Evolutionary conservation across 768 basidiomycete genomes (phyloP).

Genomic region (Obba rivulosa): DNA sequence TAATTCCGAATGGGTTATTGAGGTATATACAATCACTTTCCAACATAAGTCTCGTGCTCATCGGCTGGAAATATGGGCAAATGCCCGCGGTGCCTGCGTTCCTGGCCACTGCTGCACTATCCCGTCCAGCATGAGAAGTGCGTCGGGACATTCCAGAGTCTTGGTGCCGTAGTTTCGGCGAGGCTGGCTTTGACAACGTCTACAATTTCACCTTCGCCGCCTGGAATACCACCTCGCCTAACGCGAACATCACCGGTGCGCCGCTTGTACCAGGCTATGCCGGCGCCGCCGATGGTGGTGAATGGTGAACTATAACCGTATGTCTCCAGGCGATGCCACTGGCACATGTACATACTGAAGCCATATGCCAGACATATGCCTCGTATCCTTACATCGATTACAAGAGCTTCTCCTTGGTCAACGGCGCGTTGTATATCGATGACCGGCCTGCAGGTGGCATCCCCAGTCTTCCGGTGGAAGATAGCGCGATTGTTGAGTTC

Average conservation of each 20-base stretch:
- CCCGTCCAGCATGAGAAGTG: too few relatives aligned
- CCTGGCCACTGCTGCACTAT: neutral
- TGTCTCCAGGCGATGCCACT: conserved; percentile 9
- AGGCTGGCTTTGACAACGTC: conserved; percentile 13
- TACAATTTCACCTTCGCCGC: conserved; percentile 43
- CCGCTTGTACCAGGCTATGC: conserved; percentile 38
- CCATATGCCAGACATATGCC: conserved; percentile 34
- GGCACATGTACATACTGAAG: neutral
- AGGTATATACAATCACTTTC: too few relatives aligned
- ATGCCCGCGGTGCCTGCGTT: neutral
- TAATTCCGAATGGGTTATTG: too few relatives aligned
- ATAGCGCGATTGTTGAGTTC: conserved; percentile 21
- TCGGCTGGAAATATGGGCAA: too few relatives aligned
- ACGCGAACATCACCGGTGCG: conserved; percentile 36
- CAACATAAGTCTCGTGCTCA: too few relatives aligned
- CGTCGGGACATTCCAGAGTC: too few relatives aligned
- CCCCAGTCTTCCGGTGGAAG: conserved; percentile 32
- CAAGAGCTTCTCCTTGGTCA: conserved; percentile 32
- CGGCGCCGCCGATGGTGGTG: conserved; percentile 21
- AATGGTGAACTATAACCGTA: conserved; percentile 40
- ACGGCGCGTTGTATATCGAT: conserved; percentile 35
- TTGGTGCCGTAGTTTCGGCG: conserved; percentile 10
- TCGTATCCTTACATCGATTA: conserved; percentile 48
- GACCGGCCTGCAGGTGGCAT: conserved; percentile 24
- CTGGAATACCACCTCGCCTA: conserved; percentile 32